Conservation (phyloP, 2,329 filamentous ascomycete species). For the Fusarium succisae region DNA sequence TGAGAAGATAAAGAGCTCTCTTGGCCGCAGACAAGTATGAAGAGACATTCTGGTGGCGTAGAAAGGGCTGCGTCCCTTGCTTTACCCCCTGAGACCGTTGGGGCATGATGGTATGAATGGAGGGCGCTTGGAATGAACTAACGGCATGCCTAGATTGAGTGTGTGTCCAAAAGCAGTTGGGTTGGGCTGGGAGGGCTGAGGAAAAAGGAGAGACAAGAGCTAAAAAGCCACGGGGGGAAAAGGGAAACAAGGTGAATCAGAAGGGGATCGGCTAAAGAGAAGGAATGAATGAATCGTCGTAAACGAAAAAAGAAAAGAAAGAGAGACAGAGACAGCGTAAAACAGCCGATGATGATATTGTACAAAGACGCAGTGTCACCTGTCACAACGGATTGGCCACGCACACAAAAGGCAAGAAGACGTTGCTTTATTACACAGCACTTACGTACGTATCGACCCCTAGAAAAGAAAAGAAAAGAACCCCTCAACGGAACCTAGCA, state of each 20-base stretch:
- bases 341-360: neutral
- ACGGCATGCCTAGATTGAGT: neutral
- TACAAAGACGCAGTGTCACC: neutral
- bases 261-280: neutral
- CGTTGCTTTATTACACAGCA: neutral
- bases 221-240: neutral
- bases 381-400: neutral
- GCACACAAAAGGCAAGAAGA: neutral
- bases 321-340: neutral
- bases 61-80: neutral
- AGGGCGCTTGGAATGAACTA: neutral
- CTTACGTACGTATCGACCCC: neutral
- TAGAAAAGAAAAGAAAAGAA: neutral
- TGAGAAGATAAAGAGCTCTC: neutral
- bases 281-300: neutral
- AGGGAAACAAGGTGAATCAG: neutral
- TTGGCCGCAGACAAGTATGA: neutral
- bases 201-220: neutral
- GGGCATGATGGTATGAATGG: constrained; percentile 2
- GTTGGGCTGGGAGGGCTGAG: too few species aligned
- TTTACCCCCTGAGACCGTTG: neutral
- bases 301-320: neutral
- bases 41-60: constrained; percentile 2
- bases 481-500: neutral
- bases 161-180: neutral